Percentiles rank a stretch among this genome's conserved stretches.
phyloP scores from a whole-genome alignment of 2,329 filamentous ascomycete genomes.

The Calonectria honghensis region DNA sequence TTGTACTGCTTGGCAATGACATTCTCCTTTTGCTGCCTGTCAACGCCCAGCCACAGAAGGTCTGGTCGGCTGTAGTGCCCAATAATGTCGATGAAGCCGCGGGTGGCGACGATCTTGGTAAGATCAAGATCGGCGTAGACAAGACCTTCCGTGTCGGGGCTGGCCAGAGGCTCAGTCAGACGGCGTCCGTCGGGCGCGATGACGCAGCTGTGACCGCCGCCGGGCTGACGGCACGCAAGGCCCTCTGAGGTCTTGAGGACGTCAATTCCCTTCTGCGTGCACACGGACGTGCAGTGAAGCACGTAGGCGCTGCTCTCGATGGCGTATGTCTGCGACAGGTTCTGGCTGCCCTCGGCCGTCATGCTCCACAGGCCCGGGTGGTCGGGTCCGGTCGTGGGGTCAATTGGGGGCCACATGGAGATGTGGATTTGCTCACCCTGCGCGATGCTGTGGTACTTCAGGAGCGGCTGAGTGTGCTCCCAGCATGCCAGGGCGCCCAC shows the following conservation, averaged over 20 bases:
- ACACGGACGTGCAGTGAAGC: conserved; percentile 58
- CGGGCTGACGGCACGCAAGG: conserved; percentile 47
- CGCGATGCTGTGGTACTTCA: conserved; percentile 67
- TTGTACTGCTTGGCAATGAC: conserved; percentile 42
- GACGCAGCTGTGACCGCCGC: conserved; percentile 50
- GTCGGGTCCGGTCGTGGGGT: conserved; percentile 47
- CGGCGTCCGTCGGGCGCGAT: conserved; percentile 51
- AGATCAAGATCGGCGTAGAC: conserved; percentile 71
- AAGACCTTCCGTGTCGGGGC: conserved; percentile 63
- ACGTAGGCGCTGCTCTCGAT: conserved; percentile 75
- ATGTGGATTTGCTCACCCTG: conserved; percentile 69
- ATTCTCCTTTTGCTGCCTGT: conserved; percentile 45
- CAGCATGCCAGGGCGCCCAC: conserved; percentile 69
- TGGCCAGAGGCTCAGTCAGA: conserved; percentile 41
- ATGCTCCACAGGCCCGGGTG: conserved; percentile 55
- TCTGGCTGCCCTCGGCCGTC: conserved; percentile 61
- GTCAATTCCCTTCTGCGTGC: conserved; percentile 63
- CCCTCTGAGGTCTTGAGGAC: conserved; percentile 65
- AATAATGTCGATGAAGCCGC: conserved; percentile 63
- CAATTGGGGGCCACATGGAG: conserved; percentile 66
- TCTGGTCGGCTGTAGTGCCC: conserved; percentile 61
- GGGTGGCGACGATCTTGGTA: conserved; percentile 61
- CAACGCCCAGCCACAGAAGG: conserved; percentile 61
- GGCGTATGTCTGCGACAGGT: conserved; percentile 72
- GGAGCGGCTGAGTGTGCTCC: conserved; percentile 71